Evolutionary conservation across 169 alveolate genomes (phyloP), one percentile per base, ranked within the genome.

Genomic region (Cystoisospora suis): DNA sequence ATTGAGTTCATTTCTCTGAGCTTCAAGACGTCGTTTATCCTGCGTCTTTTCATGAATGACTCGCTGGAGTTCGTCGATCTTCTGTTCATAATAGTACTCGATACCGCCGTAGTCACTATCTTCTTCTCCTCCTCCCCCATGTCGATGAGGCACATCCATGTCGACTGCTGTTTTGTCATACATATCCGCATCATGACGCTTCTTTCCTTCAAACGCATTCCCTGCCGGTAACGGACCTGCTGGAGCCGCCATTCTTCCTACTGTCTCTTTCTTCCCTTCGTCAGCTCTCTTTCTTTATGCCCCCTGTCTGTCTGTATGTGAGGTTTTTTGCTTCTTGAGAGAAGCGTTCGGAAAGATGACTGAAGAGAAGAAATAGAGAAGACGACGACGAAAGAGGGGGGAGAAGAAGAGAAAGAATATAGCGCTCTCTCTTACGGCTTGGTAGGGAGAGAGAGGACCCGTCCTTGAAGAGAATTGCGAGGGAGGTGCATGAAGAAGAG

Each of bases 1-100:
- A 95, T 99, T 99, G 93, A 98, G 95, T 80, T 99, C 99, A 93
- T 99, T 99, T 89, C 99, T 96, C 94, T 98, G 99, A 6, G 99
- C 99, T 92, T 98, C 99, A 36, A 98, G 96, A 20, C 99, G 86
- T 79, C 97, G 96, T 32, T 96, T 93, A 87, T 98, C 94, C 90
- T 87, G 93, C 46, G 42, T 45, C 47, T 92, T 90, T 45, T 90
- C 95, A 72, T 77, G 61, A 75, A 93, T 91, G 81, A 86, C 79
- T 6, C 93, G 83, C 58, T 92, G 87, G 79, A 93, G 91, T 56
- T 88, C 91, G 58, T 93, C 94, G 81, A 93, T 86, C 58, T 93
- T 93, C 53, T 88, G 56, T 72, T 93, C 95, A 59, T 89, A 49
- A 38, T 70, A 56, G 72, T 53, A 40, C 53, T 40, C 65, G 59